A percentile compares a stretch with the other conserved stretches of the same genome.
Evolutionary conservation across 2,329 filamentous ascomycete species (phyloP).

Genomic region (Cadophora gregata): DNA sequence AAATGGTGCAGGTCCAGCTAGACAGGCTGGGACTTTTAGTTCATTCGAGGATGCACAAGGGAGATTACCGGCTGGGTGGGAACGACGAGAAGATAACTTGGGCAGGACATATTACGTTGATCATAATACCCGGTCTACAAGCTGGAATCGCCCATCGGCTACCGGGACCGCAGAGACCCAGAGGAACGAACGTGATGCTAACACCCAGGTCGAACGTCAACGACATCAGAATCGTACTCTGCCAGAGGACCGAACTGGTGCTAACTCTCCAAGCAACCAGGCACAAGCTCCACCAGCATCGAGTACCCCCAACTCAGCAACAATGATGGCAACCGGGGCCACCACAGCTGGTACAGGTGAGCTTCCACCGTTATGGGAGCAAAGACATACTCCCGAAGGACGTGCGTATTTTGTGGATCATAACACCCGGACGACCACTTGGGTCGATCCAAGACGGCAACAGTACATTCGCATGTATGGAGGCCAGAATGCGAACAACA

Average conservation of each 20-base stretch:
- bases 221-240: constrained; percentile 95
- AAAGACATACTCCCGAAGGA: constrained; percentile 92
- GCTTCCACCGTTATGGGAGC: constrained; percentile 94
- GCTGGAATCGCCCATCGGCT: constrained; percentile 89
- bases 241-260: constrained; percentile 92
- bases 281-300: constrained; percentile 53
- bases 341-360: constrained; percentile 95
- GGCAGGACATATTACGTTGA: constrained; percentile 98
- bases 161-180: constrained; percentile 78
- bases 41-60: constrained; percentile 98
- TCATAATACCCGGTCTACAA: constrained; percentile 95
- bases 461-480: constrained; percentile 98
- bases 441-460: constrained; percentile 96
- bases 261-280: constrained; percentile 83
- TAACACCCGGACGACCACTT: constrained; percentile 96
- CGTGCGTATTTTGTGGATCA: constrained; percentile 98
- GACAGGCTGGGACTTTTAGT: constrained; percentile 66
- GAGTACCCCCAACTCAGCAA: constrained; percentile 62
- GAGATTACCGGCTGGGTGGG: constrained; percentile 90
- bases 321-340: constrained; percentile 93
- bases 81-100: constrained; percentile 91
- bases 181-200: constrained; percentile 82
- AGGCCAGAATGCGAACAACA: constrained; percentile 85
- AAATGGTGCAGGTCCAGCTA: constrained; percentile 34
- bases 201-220: constrained; percentile 90